Evolutionary conservation across 2,329 filamentous ascomycete genomes (phyloP).

Genomic region (Epichloe gansuensis): DNA sequence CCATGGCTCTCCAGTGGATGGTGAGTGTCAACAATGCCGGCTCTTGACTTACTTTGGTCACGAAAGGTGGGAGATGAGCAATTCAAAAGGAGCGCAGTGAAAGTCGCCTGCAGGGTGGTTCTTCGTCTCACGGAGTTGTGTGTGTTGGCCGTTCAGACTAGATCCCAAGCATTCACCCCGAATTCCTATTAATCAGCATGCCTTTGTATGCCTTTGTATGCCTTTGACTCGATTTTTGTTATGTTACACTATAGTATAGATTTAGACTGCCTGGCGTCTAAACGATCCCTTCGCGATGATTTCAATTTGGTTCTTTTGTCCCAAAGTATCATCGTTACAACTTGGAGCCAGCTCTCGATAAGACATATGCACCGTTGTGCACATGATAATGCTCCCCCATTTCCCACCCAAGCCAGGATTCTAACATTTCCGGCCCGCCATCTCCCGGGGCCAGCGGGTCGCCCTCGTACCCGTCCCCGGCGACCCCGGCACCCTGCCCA

Average conservation of each 20-base stretch:
- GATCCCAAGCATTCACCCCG: not conserved
- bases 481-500: conserved; percentile 52
- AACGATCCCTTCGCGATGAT: not conserved
- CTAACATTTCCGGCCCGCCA: conserved; percentile 58
- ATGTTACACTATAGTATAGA: not conserved
- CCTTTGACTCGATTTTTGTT: not conserved
- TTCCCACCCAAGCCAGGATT: conserved; percentile 66
- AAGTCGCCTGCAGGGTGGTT: not conserved
- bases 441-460: conserved; percentile 49
- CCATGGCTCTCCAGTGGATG: not conserved
- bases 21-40: not conserved
- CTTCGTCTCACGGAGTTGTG: not conserved
- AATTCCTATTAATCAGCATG: not conserved
- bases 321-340: conserved; percentile 13
- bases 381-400: conserved; percentile 60
- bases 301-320: not conserved
- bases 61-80: not conserved
- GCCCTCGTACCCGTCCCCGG: conserved; percentile 55
- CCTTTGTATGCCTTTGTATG: too few relatives aligned
- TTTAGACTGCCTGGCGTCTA: too few relatives aligned
- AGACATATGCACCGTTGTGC: conserved; percentile 46
- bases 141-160: not conserved
- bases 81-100: not conserved
- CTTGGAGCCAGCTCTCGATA: conserved; percentile 22
- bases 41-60: not conserved